Conservation (phyloP, 2,329 filamentous ascomycete genomes). For the Xylaria digitata region DNA sequence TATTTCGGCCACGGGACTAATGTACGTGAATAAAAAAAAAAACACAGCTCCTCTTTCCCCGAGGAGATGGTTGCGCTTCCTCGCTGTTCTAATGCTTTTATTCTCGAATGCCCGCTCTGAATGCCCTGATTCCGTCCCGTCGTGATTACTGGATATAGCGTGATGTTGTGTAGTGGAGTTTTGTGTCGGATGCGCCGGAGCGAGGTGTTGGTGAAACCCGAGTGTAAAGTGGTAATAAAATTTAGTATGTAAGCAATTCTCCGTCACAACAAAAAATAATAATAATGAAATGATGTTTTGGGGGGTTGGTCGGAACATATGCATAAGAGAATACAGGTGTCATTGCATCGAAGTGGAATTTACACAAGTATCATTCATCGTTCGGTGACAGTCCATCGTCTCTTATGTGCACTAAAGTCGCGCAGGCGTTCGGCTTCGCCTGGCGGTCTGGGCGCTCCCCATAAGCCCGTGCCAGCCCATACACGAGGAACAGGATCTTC, state of each 20-base stretch:
- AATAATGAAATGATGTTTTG: background rate
- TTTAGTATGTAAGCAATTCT: background rate
- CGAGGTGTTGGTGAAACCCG: no score
- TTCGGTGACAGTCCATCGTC: constrained; percentile 50
- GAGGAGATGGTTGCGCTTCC: no score
- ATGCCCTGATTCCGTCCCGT: no score
- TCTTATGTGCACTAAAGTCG: constrained; percentile 46
- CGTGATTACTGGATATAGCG: no score
- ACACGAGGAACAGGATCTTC: constrained; percentile 39
- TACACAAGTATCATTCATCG: constrained; percentile 32
- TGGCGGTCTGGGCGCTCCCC: constrained; percentile 46
- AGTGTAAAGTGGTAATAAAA: background rate
- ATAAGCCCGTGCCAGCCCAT: constrained; percentile 45
- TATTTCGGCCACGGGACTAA: no score
- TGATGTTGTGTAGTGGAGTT: no score
- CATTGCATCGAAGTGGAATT: background rate
- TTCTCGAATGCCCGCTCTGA: no score
- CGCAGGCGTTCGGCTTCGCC: constrained; percentile 47
- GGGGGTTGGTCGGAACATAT: background rate
- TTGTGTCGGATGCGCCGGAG: no score
- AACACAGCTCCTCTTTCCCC: no score
- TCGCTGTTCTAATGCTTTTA: no score
- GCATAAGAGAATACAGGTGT: background rate
- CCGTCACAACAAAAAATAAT: background rate
- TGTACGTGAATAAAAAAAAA: no score